Base-by-base conservation (phyloP, 176 grass and related monocot species). In the Juncus effusus region DNA sequence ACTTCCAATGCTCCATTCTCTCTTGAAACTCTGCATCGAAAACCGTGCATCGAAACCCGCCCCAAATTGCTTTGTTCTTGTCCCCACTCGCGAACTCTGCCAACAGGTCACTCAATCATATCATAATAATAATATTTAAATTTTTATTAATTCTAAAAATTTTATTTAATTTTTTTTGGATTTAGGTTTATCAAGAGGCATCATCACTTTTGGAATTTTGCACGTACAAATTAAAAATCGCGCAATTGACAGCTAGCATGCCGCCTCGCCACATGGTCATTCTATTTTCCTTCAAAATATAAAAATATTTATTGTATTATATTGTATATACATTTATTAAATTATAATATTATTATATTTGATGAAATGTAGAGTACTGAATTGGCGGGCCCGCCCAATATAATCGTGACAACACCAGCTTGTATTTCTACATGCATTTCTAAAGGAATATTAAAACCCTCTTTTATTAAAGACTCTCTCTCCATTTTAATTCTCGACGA, bases 401-500 rank as follows among this genome's bases (percentile, higher is more conserved):
- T 96, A 80, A 72, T 96, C 60, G 91, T 96, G 13, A 81, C 88
- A 72, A 96, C 93, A 70, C 87, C 87, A 62, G 87, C 85, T 89
- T 96, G 85, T 67, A 86, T 96, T 81, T 87, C 88, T 35, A 80
- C 85, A 45, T 89, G 93, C 80, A 96, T 91, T 72, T 88, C 80
- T 19, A 91, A 91, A 82, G 84, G 85, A 16, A 86, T 74, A 67
- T 78, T 96, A 37, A 78, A 65, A 72, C 79, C 79, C 65, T 61
- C 93, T 58, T 88, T 62, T 44, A 81, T 96, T 50, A 91, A 88
- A 66, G 88, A 91, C 57, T 96, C 93, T 63, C 84, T 96, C 70
- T 96, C 93, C 61, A 86, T 96, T 84, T 74, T 96, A 80, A 78
- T 96, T 82, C 79, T 96, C 7, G 93, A 96, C 60, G 93, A 96